Conservation (phyloP, 495 filamentous ascomycete genomes). For the Emericellopsis terricola region DNA sequence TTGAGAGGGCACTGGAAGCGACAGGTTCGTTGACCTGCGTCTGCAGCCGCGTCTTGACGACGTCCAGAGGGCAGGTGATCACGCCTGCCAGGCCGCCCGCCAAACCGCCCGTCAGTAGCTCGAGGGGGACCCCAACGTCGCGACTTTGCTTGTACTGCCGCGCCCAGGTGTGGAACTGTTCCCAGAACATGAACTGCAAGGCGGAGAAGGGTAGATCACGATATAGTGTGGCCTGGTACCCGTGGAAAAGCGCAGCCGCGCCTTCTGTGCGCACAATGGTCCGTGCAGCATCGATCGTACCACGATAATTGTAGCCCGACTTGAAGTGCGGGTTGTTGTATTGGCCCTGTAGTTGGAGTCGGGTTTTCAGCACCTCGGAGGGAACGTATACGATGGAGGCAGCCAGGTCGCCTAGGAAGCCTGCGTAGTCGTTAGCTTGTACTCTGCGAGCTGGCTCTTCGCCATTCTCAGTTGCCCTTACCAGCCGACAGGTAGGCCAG, state of each 20-base stretch:
- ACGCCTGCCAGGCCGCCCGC: conserved; percentile 89
- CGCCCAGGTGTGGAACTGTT: conserved; percentile 73
- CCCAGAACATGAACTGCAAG: conserved; percentile 94
- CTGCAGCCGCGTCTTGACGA: conserved; percentile 95
- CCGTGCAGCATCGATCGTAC: conserved; percentile 56
- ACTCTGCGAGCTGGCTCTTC: too few relatives aligned
- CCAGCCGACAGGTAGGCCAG: conserved; percentile 74
- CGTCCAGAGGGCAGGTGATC: conserved; percentile 87
- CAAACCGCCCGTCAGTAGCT: conserved; percentile 78
- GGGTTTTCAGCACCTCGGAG: conserved; percentile 89
- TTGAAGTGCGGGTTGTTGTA: conserved; percentile 86
- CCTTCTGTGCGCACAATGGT: conserved; percentile 77
- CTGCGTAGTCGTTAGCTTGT: too few relatives aligned
- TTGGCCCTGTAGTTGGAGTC: conserved; percentile 83
- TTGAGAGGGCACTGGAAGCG: conserved; percentile 5
- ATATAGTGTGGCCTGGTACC: conserved; percentile 86
- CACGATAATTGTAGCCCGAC: conserved; percentile 87
- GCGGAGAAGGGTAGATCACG: conserved; percentile 92
- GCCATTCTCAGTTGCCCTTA: too few relatives aligned
- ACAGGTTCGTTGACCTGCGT: conserved; percentile 53
- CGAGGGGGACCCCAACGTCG: conserved; percentile 69
- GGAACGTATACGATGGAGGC: conserved; percentile 89
- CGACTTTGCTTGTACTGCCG: conserved; percentile 45
- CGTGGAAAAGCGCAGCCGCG: conserved; percentile 70
- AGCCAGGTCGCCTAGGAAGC: conserved; percentile 80